Evolutionary conservation across 2,329 filamentous ascomycete genomes (phyloP).

Genomic region (Beauveria bassiana): DNA sequence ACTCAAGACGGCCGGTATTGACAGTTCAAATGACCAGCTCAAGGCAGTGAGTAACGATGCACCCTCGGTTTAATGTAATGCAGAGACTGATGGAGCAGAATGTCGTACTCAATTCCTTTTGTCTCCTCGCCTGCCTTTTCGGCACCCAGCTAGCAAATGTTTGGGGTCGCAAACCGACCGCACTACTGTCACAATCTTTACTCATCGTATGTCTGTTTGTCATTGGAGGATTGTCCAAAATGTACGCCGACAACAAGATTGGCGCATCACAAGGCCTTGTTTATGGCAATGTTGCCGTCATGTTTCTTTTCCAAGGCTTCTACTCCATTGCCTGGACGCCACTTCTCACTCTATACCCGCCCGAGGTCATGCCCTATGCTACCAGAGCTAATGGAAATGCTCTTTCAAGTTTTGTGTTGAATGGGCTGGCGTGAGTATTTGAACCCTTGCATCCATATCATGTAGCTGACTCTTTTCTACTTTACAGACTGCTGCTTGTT

Average conservation of each 20-base stretch:
- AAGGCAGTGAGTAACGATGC: conserved; percentile 24
- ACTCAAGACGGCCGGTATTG: conserved; percentile 39
- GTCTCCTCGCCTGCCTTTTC: conserved; percentile 31
- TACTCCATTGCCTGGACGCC: conserved; percentile 23
- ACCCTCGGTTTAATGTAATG: not conserved
- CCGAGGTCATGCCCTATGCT: conserved; percentile 23
- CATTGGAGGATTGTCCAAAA: conserved; percentile 41
- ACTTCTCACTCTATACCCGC: conserved; percentile 19
- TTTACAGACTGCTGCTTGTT: conserved; percentile 12
- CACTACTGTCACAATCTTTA: conserved; percentile 29
- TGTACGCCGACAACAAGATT: conserved; percentile 22
- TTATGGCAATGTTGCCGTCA: conserved; percentile 27
- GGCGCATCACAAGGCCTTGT: conserved; percentile 25
- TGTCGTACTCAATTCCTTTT: conserved; percentile 44
- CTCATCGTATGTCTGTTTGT: conserved; percentile 40
- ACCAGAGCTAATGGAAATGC: conserved; percentile 29
- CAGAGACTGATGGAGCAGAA: conserved; percentile 23
- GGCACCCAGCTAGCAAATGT: conserved; percentile 35
- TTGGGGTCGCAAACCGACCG: conserved; percentile 37
- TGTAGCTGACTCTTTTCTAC: not conserved
- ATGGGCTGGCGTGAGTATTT: conserved; percentile 10
- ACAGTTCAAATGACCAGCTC: conserved; percentile 32
- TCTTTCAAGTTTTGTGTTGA: conserved; percentile 14
- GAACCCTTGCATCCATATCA: not conserved
- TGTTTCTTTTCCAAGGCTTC: conserved; percentile 22